phyloP scores from a whole-genome alignment of 2,329 filamentous ascomycete species.

The Fusarium coicis region DNA sequence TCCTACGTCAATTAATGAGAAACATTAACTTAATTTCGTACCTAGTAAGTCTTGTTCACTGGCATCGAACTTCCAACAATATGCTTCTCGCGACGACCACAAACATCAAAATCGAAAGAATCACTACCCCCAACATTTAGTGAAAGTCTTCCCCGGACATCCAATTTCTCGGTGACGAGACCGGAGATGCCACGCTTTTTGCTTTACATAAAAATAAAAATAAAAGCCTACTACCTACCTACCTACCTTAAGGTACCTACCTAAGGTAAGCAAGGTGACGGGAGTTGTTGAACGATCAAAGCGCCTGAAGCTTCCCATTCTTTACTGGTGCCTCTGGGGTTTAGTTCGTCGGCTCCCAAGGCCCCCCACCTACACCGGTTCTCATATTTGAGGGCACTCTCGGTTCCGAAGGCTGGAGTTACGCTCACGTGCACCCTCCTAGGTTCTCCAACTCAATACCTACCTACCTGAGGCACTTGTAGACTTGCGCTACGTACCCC shows the following conservation, averaged over 20 bases:
- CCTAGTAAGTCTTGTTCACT: background rate
- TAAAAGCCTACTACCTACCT: background rate
- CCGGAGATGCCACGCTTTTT: background rate
- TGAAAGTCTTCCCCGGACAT: conserved; percentile 16
- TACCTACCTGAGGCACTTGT: too few species aligned
- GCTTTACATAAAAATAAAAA: background rate
- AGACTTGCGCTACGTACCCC: too few species aligned
- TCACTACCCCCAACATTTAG: conserved; percentile 18
- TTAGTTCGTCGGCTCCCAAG: conserved; percentile 19
- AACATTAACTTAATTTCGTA: background rate
- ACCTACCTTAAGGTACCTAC: too few species aligned
- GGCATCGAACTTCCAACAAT: background rate
- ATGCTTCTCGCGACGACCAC: background rate
- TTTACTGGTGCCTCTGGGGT: conserved; percentile 10
- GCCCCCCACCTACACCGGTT: conserved; percentile 18
- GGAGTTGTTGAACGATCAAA: conserved; percentile 2
- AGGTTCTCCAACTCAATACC: background rate
- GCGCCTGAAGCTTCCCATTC: conserved; percentile 31
- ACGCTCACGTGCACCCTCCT: background rate
- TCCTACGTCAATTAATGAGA: background rate
- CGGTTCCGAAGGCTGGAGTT: conserved; percentile 22
- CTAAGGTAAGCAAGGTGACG: background rate
- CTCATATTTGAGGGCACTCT: background rate
- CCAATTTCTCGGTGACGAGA: conserved; percentile 9
- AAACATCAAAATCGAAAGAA: background rate